Evolutionary conservation across 768 basidiomycete species (phyloP), one percentile per base, ranked within the genome.

Genomic region (Tulasnella sp.): DNA sequence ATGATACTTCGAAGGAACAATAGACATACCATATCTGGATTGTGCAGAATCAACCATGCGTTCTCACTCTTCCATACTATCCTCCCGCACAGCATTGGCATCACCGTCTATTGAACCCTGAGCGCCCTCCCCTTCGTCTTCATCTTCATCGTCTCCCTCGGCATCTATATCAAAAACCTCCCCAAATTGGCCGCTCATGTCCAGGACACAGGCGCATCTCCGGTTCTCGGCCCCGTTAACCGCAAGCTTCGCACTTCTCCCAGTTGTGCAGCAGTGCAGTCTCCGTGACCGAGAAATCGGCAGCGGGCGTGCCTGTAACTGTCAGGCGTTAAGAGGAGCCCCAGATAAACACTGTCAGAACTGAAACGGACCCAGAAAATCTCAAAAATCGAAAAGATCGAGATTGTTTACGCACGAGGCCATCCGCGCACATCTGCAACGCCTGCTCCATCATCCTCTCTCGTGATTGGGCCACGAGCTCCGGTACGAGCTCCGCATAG

Each of bases 111-210:
- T 48, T 59, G 46, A 31, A 31, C 30, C 44, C n/a, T 50, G 30
- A 25, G 24, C 49, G 49, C 52, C 52, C 31, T 45, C 54, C 15
- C 15, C 34, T 38, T 62, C 60, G 25, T 62, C 62, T 11, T 51
- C 57, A 11, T 61, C 62, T 21, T 60, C 59, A 31, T 62, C 62
- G 34, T 61, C 50, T 11, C 57, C 57, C 57, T 59, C 60, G 2
- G 49, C 61, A 31, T 62, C 62, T 45, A 60, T 59, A 49, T 62
- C 62, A 54, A 62, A 61, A 3, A 62, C 21, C 41, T 62, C 60
- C 4, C 49, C 60, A 22, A 41, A 17, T 42, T 54, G 60, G 17
- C 61, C 61, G 19, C 19, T 25, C 51, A 45, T 38, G 15, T 62
- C 62, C 42, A 62, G 27, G 21, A 62, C 52, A 30, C 48, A 51